phyloP scores from a whole-genome alignment of 129 eudicot species.

The Calendula officinalis region DNA sequence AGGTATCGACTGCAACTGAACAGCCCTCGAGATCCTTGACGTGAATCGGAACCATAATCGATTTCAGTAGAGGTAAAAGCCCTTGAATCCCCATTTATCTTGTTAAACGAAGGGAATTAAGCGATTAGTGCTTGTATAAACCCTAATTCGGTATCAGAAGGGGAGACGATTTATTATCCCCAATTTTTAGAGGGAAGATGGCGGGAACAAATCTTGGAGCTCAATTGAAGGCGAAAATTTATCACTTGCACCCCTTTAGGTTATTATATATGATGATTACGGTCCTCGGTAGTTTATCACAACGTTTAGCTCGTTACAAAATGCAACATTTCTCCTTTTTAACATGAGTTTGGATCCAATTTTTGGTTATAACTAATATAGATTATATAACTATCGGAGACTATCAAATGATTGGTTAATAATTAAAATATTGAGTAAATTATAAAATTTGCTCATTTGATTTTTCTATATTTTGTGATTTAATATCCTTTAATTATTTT shows the following conservation, averaged over 20 bases:
- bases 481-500: too few species aligned
- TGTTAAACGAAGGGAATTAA: background rate
- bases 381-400: too few species aligned
- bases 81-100: conserved; percentile 82
- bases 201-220: conserved; percentile 25
- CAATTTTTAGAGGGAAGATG: conserved; percentile 17
- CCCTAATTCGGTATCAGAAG: conserved; percentile 29
- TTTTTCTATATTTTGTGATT: too few species aligned
- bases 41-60: conserved; percentile 79
- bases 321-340: too few species aligned
- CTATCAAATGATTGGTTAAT: too few species aligned
- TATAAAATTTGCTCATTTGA: too few species aligned
- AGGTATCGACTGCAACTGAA: conserved; percentile 82
- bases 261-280: background rate
- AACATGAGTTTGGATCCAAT: too few species aligned
- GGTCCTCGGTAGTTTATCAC: background rate
- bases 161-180: conserved; percentile 15
- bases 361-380: too few species aligned
- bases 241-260: conserved; percentile 1
- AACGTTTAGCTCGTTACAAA: too few species aligned
- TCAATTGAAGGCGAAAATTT: background rate
- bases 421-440: too few species aligned
- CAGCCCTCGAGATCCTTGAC: conserved; percentile 83
- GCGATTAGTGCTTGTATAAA: conserved; percentile 5
- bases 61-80: conserved; percentile 80